A percentile compares a stretch with the other conserved stretches of the same genome.
Evolutionary conservation across 106 monocot genomes (phyloP).

Genomic region (Hemerocallis citrina): DNA sequence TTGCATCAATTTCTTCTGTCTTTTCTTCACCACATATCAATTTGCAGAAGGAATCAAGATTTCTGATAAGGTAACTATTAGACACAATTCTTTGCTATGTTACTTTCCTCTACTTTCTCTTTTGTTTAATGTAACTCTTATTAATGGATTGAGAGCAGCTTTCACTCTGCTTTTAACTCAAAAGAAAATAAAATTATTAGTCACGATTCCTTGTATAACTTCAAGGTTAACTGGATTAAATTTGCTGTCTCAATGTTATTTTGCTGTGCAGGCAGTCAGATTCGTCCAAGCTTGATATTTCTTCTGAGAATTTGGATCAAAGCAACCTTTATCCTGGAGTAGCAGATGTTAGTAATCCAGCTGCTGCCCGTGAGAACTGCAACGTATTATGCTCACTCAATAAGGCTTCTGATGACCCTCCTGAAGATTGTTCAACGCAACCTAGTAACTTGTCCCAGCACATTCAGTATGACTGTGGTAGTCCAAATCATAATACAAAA

Average conservation of each 20-base stretch:
- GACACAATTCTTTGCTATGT: too few relatives aligned
- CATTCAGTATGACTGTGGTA: conserved; percentile 41
- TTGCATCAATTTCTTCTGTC: conserved; percentile 52
- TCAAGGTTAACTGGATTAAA: neutral
- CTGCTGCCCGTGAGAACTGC: conserved; percentile 19
- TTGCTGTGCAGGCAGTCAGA: conserved; percentile 42
- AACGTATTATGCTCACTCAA: conserved; percentile 28
- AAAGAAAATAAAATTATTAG: neutral
- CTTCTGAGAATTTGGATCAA: conserved; percentile 22
- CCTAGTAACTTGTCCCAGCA: conserved; percentile 12
- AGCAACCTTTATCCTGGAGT: conserved; percentile 8
- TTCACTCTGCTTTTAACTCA: too few relatives aligned
- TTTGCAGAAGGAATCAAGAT: conserved; percentile 36
- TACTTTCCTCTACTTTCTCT: too few relatives aligned
- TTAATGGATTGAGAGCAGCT: too few relatives aligned
- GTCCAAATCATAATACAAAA: conserved; percentile 60
- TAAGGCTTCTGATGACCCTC: conserved; percentile 29
- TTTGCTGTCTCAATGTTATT: neutral
- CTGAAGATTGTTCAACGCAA: conserved; percentile 35
- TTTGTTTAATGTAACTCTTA: too few relatives aligned
- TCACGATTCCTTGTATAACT: neutral
- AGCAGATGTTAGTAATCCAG: conserved; percentile 19
- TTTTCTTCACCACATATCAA: conserved; percentile 74
- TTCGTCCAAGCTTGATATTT: conserved; percentile 30
- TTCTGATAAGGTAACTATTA: conserved; percentile 28